Evolutionary conservation across 106 monocot species (phyloP), one percentile per base, ranked within the genome.

Genomic region (Dendrobium catenatum): DNA sequence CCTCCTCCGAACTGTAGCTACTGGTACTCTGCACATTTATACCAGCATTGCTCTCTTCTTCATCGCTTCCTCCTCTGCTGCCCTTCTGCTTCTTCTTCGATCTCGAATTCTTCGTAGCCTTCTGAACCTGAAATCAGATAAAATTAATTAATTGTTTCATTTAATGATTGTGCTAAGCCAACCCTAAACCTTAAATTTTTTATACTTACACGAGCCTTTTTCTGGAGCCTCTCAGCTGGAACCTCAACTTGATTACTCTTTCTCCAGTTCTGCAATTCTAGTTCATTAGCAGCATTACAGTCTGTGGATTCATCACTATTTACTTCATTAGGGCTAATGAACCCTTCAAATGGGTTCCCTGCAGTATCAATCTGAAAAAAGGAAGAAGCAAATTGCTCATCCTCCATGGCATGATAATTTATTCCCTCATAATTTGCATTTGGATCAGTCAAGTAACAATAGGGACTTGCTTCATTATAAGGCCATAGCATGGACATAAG

Each of bases 1-100:
- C 86, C 11, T 89, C 72, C 49, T 84, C 89, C 2, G 86, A 89
- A 49, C 79, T 86, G 73, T 68, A 86, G 79, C 81, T 75, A 33
- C 86, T 83, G 0, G 86, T 86, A 41, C 78, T 81, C 74, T 55
- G 68, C 22, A 56, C 75, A 58, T 44, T 26, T 9, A 27, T n/a
- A 1, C 24, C 2, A 5, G 37, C 64, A 73, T 72, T 56, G 78
- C 73, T 79, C 11, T 27, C 33, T 16, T 76, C 86, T 19, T 80
- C 76, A 5, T 84, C 77, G 6, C 79, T 72, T 8, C 20, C 83
- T 24, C 18, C 72, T 72, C 10, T 29, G 33, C 5, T 42, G 24
- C 42, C 79, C 68, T 84, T 86, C 66, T 16, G 51, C 51, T 88
- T 64, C 54, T 83, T 81, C 76, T 80, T 86, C 22, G 79, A 15